Evolutionary conservation across 139 green algal genomes (phyloP), one percentile per base, ranked within the genome.

Genomic region (Micromonas pusilla): DNA sequence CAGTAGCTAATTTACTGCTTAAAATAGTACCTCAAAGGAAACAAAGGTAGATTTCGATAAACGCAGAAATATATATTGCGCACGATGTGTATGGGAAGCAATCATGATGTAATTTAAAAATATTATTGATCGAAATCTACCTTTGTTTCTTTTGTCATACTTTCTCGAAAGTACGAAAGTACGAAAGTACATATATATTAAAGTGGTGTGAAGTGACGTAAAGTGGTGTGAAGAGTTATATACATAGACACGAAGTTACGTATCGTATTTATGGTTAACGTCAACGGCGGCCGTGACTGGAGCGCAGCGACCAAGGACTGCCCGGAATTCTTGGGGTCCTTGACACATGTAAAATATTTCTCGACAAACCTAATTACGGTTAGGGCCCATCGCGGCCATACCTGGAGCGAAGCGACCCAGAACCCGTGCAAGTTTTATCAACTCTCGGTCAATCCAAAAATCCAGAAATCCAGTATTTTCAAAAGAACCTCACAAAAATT

Each of bases 401-500:
- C 45, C 45, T 57, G 45, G 45, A 57, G 45, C 45, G 45, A 57
- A 57, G 45, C 45, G 45, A 57, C 45, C 45, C 45, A 57, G 45
- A 57, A 57, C 45, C 45, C 45, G 45, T 57, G 45, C 45, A 57
- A 57, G 45, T 57, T 57, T 57, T 57, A 57, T 57, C 45, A 57
- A 57, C 45, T 57, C 45, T 57, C 45, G 45, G 45, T 57, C 45
- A 57, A 57, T 57, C 45, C 45, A 57, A 57, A 57, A 57, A 57
- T 57, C 45, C 45, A 57, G 45, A 57, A 57, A 57, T 57, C 45
- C 45, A 57, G 45, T 57, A 57, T 57, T 57, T 57, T 57, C 45
- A 57, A 57, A 57, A 57, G 45, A 57, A 57, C 45, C 45, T 57
- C 45, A 57, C 45, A 57, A 57, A 57, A 57, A 57, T 57, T 57